phyloP scores from a whole-genome alignment of 2,329 filamentous ascomycete species.

The Rachicladosporium sp. region DNA sequence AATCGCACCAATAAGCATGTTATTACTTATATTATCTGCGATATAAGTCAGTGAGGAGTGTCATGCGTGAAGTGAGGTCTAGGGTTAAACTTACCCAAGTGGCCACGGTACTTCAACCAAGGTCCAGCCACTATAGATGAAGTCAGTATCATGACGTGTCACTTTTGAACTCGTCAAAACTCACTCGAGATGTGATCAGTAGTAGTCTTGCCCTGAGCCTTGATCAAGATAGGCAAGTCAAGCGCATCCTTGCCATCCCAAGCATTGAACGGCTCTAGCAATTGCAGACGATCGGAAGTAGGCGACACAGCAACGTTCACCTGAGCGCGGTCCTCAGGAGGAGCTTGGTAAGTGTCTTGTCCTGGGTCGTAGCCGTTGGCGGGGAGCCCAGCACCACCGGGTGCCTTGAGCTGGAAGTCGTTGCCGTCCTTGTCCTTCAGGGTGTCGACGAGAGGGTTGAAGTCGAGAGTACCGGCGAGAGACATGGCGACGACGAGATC shows the following conservation, averaged over 20 bases:
- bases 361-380: constrained; percentile 76
- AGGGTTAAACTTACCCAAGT: constrained; percentile 26
- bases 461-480: constrained; percentile 72
- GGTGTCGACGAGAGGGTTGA: constrained; percentile 88
- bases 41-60: too few relatives aligned
- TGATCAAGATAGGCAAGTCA: constrained; percentile 86
- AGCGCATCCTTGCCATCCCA: constrained; percentile 89
- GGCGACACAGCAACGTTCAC: constrained; percentile 77
- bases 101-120: constrained; percentile 97
- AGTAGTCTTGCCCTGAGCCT: constrained; percentile 90
- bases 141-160: constrained; percentile 8
- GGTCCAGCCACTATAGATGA: constrained; percentile 58
- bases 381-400: constrained; percentile 72
- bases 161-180: constrained; percentile 5
- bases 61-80: too few relatives aligned
- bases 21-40: constrained; percentile 95
- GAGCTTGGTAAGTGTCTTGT: constrained; percentile 89
- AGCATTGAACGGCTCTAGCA: constrained; percentile 70
- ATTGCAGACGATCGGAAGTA: constrained; percentile 83
- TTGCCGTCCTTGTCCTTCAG: constrained; percentile 94
- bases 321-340: constrained; percentile 61
- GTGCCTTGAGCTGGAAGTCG: constrained; percentile 76
- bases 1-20: constrained; percentile 96
- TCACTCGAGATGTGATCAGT: constrained; percentile 83
- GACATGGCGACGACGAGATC: constrained; percentile 80